Conservation (phyloP, 192 early-diverging fungal species). For the Hyaloraphidium curvatum region DNA sequence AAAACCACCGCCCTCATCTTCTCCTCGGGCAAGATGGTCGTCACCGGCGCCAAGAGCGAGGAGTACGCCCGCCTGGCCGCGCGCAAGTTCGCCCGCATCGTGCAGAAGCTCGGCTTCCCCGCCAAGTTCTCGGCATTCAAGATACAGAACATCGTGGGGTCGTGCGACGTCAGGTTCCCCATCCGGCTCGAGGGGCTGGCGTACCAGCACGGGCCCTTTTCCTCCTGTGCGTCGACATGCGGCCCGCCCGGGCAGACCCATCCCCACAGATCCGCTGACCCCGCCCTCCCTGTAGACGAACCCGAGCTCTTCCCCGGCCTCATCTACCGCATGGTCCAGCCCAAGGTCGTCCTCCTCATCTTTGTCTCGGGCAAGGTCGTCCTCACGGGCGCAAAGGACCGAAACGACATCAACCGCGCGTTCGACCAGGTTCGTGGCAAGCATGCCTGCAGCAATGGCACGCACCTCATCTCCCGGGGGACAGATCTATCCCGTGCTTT, state of each 20-base stretch:
- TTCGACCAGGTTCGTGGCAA: too few species aligned
- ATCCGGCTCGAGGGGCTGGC: constrained; percentile 95
- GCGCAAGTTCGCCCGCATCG: constrained; percentile 96
- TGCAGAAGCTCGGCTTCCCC: constrained; percentile 93
- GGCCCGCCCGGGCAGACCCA: too few species aligned
- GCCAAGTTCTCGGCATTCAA: constrained; percentile 99
- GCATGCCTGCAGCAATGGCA: too few species aligned
- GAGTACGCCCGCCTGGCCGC: constrained; percentile 91
- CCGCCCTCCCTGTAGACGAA: too few species aligned
- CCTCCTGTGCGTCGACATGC: too few species aligned
- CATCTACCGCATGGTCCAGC: constrained; percentile 97
- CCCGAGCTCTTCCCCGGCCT: constrained; percentile 98
- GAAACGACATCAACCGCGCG: constrained; percentile 95
- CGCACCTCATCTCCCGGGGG: too few species aligned
- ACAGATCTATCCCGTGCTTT: too few species aligned
- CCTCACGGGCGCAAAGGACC: constrained; percentile 90
- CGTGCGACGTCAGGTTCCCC: constrained; percentile 98
- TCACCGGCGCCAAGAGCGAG: constrained; percentile 37
- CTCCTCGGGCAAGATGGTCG: constrained; percentile 95
- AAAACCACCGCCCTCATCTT: constrained; percentile 94
- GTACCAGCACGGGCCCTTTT: constrained; percentile 81
- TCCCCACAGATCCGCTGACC: background rate
- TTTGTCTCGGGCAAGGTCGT: constrained; percentile 99
- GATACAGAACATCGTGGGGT: constrained; percentile 99
- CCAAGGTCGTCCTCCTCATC: constrained; percentile 95